phyloP scores from a whole-genome alignment of 805 yeast genomes.

The Yamadazyma phyllophila region DNA sequence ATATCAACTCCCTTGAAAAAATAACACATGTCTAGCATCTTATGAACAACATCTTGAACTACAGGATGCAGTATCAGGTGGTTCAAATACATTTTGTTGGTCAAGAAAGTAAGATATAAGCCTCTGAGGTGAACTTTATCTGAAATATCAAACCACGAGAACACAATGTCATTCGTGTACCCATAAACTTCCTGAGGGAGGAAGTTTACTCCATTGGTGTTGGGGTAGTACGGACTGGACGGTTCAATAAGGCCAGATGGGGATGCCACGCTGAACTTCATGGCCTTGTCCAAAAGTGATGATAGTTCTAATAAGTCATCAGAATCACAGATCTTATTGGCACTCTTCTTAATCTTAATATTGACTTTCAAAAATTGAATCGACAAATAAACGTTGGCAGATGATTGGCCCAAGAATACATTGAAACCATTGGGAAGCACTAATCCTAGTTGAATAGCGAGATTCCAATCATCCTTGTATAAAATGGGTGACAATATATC shows the following conservation, averaged over 20 bases:
- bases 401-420: constrained; percentile 43
- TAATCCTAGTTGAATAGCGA: constrained; percentile 30
- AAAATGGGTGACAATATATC: constrained; percentile 18
- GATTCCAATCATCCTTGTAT: constrained; percentile 22
- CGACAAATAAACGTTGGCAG: constrained; percentile 26
- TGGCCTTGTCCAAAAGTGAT: constrained; percentile 17
- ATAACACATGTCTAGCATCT: constrained; percentile 16
- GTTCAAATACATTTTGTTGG: constrained; percentile 12
- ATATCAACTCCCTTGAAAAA: constrained; percentile 16
- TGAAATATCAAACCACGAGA: constrained; percentile 50
- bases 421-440: constrained; percentile 43
- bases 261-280: constrained; percentile 13
- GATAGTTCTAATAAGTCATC: constrained; percentile 19
- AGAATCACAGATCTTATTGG: constrained; percentile 11
- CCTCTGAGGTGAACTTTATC: constrained; percentile 42
- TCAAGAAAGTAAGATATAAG: constrained; percentile 28
- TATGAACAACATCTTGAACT: constrained; percentile 17
- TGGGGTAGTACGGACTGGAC: constrained; percentile 15
- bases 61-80: constrained; percentile 9
- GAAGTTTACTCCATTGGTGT: constrained; percentile 12
- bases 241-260: constrained; percentile 13
- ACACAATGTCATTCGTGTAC: constrained; percentile 15
- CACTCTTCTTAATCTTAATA: constrained; percentile 17
- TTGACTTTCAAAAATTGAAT: constrained; percentile 33
- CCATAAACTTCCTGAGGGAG: constrained; percentile 18